Base-by-base conservation (phyloP, 306 rosid species). In the Trichosanthes cucumerina region DNA sequence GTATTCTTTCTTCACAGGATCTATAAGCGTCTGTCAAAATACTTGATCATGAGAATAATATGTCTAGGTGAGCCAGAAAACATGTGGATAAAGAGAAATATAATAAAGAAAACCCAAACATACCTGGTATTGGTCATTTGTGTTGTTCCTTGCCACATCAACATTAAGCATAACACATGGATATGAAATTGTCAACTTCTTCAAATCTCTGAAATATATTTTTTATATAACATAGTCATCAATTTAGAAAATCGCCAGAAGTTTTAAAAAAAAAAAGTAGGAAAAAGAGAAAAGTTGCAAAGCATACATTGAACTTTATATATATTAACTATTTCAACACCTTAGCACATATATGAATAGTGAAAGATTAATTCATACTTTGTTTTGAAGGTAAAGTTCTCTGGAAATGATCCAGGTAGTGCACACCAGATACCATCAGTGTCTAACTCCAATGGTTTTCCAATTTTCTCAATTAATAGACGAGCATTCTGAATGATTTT, bases 351-450 rank as follows among this genome's bases (percentile, higher is more conserved):
- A 28, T n/a, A 38, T 44, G 23, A 44, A 24, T 44, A 15, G 39
- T 26, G 59, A 72, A 47, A 50, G 59, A 72, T 47, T 43, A 47
- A 47, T 47, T 28, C 77, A 47, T 72, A 95, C 97, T 75, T 87
- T 81, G 97, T 95, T 86, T 92, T 95, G 82, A 92, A 89, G 80
- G 96, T 92, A 84, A 90, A 95, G 82, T 91, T 95, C 86, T 95
- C 98, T 0, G 98, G 98, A 83, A 95, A 95, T 75, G 98, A 95
- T 79, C 97, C 97, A 77, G 98, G 98, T 56, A 95, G 96, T 47
- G 90, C 95, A 84, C 98, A 92, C 98, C 98, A 95, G 75, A 95
- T 95, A 86, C 98, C 98, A 89, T 95, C 98, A 1, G 98, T 95
- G 78, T 95, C 98, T 79, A 95, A 82, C 84, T 95, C 98, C 76